A percentile compares a stretch with the other conserved stretches of the same genome.
Conservation (phyloP, 2,329 filamentous ascomycete species). For the Tolypocladium cylindrosporum region DNA sequence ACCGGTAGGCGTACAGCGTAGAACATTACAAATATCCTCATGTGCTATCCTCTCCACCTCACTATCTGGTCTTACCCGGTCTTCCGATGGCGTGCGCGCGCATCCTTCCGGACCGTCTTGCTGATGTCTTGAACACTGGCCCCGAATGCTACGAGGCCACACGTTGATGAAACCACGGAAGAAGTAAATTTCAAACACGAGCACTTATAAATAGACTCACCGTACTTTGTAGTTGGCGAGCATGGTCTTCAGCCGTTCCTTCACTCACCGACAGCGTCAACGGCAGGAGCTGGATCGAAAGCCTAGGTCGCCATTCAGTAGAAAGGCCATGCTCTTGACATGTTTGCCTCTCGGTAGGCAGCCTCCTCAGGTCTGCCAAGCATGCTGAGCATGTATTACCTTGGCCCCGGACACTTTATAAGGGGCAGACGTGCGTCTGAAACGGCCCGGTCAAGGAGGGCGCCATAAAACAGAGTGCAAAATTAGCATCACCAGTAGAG, state of each 20-base stretch:
- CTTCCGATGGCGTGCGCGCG: not conserved
- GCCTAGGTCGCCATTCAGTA: not conserved
- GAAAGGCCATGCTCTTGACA: too few species aligned
- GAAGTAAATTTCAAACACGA: not conserved
- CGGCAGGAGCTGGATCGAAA: not conserved
- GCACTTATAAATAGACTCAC: not conserved
- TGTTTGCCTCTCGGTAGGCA: too few species aligned
- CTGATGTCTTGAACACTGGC: too few species aligned
- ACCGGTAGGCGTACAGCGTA: too few species aligned
- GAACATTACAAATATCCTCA: too few species aligned
- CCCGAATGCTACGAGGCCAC: not conserved
- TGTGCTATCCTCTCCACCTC: too few species aligned
- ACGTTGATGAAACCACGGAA: not conserved
- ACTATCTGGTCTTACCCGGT: not conserved
- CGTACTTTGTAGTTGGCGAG: not conserved
- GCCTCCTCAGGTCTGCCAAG: not conserved
- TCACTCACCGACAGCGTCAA: not conserved
- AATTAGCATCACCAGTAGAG: too few species aligned
- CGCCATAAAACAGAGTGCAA: too few species aligned
- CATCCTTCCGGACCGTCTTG: too few species aligned
- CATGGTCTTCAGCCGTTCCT: not conserved
- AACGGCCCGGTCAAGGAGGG: too few species aligned
- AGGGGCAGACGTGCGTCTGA: too few species aligned
- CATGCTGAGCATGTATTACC: not conserved
- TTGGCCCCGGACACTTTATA: too few species aligned